A percentile compares a stretch with the other conserved stretches of the same genome.
These are phyloP conservation scores for Populus simonii DNA, from an alignment of 345 rosid genomes.

Conservation along the genomic window DNA sequence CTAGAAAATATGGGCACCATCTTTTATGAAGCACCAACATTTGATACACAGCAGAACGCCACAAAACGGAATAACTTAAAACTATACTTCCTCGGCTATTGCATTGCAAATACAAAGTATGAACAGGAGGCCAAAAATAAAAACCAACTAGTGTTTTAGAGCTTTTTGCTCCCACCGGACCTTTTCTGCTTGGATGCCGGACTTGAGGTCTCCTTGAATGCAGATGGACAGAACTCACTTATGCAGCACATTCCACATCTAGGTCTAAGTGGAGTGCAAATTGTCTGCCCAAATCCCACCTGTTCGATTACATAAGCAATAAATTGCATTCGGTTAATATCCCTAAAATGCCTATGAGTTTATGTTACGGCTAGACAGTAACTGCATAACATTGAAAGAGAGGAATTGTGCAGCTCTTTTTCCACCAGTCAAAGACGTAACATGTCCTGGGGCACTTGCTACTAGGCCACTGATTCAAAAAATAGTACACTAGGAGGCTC, in stretches of 20 bases:
- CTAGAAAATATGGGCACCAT: not conserved
- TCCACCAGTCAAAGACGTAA: not conserved
- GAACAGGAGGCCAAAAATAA: not conserved
- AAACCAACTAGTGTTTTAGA: not conserved
- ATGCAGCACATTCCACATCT: conserved; percentile 63
- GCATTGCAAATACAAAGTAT: not conserved
- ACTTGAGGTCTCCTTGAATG: conserved; percentile 65
- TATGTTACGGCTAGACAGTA: not conserved
- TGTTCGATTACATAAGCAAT: conserved; percentile 13
- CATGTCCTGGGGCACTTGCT: not conserved
- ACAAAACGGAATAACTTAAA: not conserved
- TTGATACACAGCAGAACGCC: too few species aligned
- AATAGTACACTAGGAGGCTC: not conserved
- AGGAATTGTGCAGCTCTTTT: not conserved
- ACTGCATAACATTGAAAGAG: not conserved
- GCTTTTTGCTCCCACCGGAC: conserved; percentile 33
- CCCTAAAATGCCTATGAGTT: too few species aligned
- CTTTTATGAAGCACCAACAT: not conserved
- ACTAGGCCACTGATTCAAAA: not conserved
- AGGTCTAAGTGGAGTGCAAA: conserved; percentile 82
- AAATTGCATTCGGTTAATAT: not conserved
- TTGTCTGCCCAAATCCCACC: conserved; percentile 95
- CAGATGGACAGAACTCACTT: conserved; percentile 72
- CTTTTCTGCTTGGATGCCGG: conserved; percentile 49
- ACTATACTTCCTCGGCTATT: not conserved